A percentile compares a stretch with the other conserved stretches of the same genome.
These are phyloP conservation scores for Groenewaldozyma tartarivorans DNA, from an alignment of 805 yeast genomes.

Conservation along the genomic window DNA sequence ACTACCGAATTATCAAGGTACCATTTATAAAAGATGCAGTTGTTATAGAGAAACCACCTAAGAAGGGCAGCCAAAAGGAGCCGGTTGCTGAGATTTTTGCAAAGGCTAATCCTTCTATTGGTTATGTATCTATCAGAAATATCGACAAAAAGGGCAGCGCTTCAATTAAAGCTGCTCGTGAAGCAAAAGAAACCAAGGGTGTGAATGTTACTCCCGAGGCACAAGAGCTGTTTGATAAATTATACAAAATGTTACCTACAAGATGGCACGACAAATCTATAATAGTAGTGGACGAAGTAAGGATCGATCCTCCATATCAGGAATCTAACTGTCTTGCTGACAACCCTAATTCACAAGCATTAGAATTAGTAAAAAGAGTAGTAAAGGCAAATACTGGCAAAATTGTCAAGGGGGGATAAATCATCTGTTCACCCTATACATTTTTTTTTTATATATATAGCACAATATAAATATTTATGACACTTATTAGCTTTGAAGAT, in stretches of 20 bases:
- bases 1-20: constrained; percentile 46
- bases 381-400: constrained; percentile 42
- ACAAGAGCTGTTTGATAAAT: constrained; percentile 35
- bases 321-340: constrained; percentile 24
- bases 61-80: constrained; percentile 11
- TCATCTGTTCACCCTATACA: too few species aligned
- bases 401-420: constrained; percentile 44
- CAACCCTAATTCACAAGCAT: constrained; percentile 26
- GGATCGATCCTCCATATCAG: constrained; percentile 36
- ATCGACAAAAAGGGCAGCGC: constrained; percentile 21
- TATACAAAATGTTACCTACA: constrained; percentile 37
- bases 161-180: constrained; percentile 21
- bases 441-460: too few species aligned
- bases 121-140: constrained; percentile 25
- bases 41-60: constrained; percentile 33
- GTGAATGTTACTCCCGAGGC: constrained; percentile 34
- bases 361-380: constrained; percentile 36
- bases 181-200: constrained; percentile 21
- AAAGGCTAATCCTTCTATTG: constrained; percentile 27
- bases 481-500: too few species aligned
- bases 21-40: constrained; percentile 47
- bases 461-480: too few species aligned
- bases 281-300: constrained; percentile 38
- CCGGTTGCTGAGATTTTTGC: constrained; percentile 20
- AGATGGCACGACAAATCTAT: constrained; percentile 37